Evolutionary conservation across 441 rosid species (phyloP), one percentile per base, ranked within the genome.

Genomic region (Dalechampia spathulata): DNA sequence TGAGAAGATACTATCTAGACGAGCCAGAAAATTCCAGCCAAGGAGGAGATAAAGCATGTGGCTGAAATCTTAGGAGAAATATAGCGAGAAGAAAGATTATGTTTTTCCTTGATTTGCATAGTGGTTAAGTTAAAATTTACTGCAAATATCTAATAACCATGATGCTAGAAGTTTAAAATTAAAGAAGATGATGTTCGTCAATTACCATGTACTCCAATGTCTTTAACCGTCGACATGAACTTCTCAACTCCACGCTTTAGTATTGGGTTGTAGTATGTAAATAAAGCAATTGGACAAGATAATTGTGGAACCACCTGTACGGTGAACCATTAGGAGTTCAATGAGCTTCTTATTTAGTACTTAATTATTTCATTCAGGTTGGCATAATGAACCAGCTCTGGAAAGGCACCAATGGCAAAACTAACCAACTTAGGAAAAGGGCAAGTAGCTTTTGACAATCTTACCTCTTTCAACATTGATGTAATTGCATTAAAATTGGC

Each of bases 201-300:
- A 56, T 66, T 85, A 93, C 96, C 99, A 63, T 69, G 97, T 51
- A 90, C 74, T 19, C 99, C 99, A 30, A 47, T 60, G 49, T 85
- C 81, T 57, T 74, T 79, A 41, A 90, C 49, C 27, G 71, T 64
- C 63, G 83, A 68, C 93, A 90, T 85, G 53, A 86, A 90, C 60
- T 78, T 78, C 27, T 69, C 90, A 36, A 78, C 69, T 40, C 99
- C 97, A 12, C 86, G 82, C 71, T 87, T 79, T 34, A 90, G 75
- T 67, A 90, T 87, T 7, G 98, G 92, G 64, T 90, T 90, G 76
- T 83, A 87, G 66, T 87, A 90, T 14, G 96, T 78, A 71, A 85
- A 90, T 70, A 87, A 71, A 45, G 94, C 94, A 78, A 90, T 58
- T 14, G 96, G 94, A 66, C 86, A 83, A 49, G 96, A 75, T 50